phyloP scores from a whole-genome alignment of 306 rosid genomes.

The Ormosia emarginata region DNA sequence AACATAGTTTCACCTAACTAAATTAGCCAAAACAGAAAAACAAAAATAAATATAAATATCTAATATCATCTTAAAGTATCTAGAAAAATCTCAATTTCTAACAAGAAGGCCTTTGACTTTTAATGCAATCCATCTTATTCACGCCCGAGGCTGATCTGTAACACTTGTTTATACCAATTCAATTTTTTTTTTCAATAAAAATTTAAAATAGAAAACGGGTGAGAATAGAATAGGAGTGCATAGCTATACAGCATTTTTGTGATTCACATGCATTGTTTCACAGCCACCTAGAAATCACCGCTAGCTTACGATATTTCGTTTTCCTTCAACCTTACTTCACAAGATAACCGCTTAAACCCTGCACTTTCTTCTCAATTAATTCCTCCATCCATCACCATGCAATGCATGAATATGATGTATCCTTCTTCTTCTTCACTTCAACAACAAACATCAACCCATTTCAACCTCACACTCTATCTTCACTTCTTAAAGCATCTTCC shows the following conservation, averaged over 20 bases:
- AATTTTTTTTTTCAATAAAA: no score
- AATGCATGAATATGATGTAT: no score
- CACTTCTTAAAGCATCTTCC: background rate
- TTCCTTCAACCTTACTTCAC: conserved; percentile 32
- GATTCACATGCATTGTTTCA: conserved; percentile 44
- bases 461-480: background rate
- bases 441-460: background rate
- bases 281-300: conserved; percentile 23
- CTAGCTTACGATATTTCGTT: background rate
- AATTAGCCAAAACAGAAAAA: no score
- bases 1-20: no score
- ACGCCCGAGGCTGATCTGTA: no score
- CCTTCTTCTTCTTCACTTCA: background rate
- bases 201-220: no score
- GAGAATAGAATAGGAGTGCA: background rate
- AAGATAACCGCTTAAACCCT: conserved; percentile 35
- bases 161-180: no score
- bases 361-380: conserved; percentile 10
- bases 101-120: no score
- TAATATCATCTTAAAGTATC: no score
- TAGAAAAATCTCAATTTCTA: no score
- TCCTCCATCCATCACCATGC: background rate
- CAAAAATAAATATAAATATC: no score
- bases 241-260: background rate
- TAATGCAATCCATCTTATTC: no score